phyloP scores from a whole-genome alignment of 2,329 filamentous ascomycete genomes.

The Colletotrichum tanaceti region DNA sequence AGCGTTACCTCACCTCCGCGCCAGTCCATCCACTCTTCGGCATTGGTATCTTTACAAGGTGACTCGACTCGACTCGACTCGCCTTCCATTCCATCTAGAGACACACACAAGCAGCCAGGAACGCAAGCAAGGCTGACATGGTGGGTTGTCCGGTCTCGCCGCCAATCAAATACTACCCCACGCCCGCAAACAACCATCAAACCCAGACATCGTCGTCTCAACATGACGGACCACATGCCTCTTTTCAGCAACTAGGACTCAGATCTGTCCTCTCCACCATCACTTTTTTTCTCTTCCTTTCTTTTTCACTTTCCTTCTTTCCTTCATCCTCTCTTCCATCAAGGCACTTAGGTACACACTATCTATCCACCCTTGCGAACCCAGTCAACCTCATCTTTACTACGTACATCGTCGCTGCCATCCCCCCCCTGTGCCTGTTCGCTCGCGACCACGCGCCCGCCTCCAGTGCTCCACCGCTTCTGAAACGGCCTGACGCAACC shows the following conservation, averaged over 20 bases:
- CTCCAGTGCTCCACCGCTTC: constrained; percentile 40
- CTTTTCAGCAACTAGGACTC: constrained; percentile 28
- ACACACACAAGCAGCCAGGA: background rate
- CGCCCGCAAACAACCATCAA: constrained; percentile 33
- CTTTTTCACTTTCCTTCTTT: background rate
- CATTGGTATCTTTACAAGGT: background rate
- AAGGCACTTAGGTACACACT: too few species aligned
- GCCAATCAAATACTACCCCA: background rate
- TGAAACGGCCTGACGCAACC: constrained; percentile 56
- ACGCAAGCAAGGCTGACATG: constrained; percentile 2
- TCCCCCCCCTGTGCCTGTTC: constrained; percentile 34
- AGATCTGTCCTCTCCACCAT: constrained; percentile 14
- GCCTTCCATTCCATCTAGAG: background rate
- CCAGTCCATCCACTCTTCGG: background rate
- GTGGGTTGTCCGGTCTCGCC: constrained; percentile 11
- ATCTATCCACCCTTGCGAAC: constrained; percentile 17
- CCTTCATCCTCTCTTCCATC: too few species aligned
- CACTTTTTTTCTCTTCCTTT: constrained; percentile 1
- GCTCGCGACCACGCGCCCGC: constrained; percentile 22
- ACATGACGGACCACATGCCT: constrained; percentile 27
- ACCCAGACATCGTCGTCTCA: constrained; percentile 31
- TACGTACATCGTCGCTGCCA: constrained; percentile 18
- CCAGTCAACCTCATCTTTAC: constrained; percentile 4
- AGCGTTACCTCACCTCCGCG: too few species aligned
- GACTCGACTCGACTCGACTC: background rate